Percentiles rank a stretch among this genome's conserved stretches.
These are phyloP conservation scores for Fraxinus dipetala DNA, from an alignment of 305 asterid species.

Conservation along the genomic window DNA sequence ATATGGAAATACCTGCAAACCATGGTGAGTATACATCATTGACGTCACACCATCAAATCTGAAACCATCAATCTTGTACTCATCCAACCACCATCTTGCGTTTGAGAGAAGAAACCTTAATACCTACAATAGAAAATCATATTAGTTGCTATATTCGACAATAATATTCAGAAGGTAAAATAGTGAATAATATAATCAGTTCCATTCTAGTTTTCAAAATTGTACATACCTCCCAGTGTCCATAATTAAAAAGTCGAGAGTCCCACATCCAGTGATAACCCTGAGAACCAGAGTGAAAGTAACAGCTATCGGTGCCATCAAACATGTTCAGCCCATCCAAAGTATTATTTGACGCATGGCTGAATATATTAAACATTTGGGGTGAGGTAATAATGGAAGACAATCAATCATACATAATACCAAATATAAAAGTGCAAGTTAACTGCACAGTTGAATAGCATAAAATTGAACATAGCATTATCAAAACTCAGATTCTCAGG, in stretches of 20 bases:
- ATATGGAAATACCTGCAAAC: conserved; percentile 65
- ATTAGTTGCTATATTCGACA: conserved; percentile 12
- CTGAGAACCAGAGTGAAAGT: conserved; percentile 88
- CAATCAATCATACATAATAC: conserved; percentile 1
- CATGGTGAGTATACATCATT: conserved; percentile 99
- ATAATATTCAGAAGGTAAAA: conserved; percentile 13
- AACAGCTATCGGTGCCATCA: conserved; percentile 97
- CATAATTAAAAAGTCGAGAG: conserved; percentile 98
- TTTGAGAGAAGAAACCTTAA: conserved; percentile 91
- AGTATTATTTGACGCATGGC: conserved; percentile 97
- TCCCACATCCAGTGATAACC: conserved; percentile 99
- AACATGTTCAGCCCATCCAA: conserved; percentile 99
- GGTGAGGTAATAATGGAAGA: conserved; percentile 31
- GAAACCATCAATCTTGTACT: conserved; percentile 98
- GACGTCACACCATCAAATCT: conserved; percentile 99
- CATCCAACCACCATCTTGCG: conserved; percentile 99
- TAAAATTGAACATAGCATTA: conserved; percentile 5
- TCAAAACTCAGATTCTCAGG: not conserved
- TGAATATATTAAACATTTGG: conserved; percentile 34
- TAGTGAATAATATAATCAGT: not conserved
- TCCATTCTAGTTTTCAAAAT: conserved; percentile 6
- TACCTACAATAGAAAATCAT: conserved; percentile 50
- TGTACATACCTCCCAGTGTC: conserved; percentile 94
- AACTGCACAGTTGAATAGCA: conserved; percentile 9
- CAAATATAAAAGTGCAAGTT: not conserved